These are phyloP conservation scores for Fusarium pilosicola DNA, from an alignment of 2,329 filamentous ascomycete genomes.

Conservation along the genomic window DNA sequence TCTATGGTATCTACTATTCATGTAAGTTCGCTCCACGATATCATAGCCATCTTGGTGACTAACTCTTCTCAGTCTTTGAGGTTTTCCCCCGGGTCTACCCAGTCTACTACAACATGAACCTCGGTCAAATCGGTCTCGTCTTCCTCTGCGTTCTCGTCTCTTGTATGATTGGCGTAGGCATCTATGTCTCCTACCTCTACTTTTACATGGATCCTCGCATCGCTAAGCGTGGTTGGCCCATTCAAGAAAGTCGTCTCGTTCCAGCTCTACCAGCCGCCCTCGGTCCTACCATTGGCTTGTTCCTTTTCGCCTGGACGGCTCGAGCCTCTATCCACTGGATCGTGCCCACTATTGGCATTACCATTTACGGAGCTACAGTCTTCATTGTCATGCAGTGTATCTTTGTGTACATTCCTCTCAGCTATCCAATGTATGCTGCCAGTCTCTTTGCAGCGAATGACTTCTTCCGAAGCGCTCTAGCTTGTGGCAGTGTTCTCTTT, in stretches of 20 bases:
- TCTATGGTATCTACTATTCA: constrained; percentile 70
- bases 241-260: constrained; percentile 64
- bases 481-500: constrained; percentile 69
- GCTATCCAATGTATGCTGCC: constrained; percentile 66
- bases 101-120: constrained; percentile 67
- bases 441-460: constrained; percentile 70
- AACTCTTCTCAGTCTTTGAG: constrained; percentile 60
- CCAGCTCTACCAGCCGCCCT: constrained; percentile 65
- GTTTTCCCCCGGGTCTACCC: constrained; percentile 73
- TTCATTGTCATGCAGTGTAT: constrained; percentile 69
- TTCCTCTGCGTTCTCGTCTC: constrained; percentile 70
- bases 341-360: constrained; percentile 66
- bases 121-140: constrained; percentile 67
- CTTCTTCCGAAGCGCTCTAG: constrained; percentile 66
- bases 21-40: constrained; percentile 47
- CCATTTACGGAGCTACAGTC: constrained; percentile 61
- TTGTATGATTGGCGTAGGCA: constrained; percentile 60
- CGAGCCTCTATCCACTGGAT: constrained; percentile 63
- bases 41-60: not conserved
- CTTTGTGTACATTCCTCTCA: constrained; percentile 68
- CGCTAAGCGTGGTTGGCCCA: constrained; percentile 57
- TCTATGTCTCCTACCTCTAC: constrained; percentile 63
- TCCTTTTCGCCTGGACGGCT: constrained; percentile 69
- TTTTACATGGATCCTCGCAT: constrained; percentile 63
- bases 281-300: constrained; percentile 67